phyloP scores from a whole-genome alignment of 768 basidiomycete species.

The Pleurotus djamor region DNA sequence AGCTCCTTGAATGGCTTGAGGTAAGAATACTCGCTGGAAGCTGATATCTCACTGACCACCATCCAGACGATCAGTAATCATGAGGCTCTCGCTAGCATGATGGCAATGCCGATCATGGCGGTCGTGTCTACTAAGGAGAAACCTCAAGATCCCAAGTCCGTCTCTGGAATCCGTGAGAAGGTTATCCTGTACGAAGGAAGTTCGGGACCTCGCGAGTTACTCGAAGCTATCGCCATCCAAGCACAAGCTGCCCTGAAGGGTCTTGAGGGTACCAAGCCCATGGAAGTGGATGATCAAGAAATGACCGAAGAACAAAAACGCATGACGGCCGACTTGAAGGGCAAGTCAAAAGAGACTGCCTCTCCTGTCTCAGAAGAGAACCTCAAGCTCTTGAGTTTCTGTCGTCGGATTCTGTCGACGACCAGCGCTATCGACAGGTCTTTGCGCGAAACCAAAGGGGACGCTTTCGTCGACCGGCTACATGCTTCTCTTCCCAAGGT shows the following conservation, averaged over 20 bases:
- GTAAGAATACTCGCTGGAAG: conserved; percentile 33
- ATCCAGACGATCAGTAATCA: conserved; percentile 87
- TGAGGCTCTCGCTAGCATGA: conserved; percentile 91
- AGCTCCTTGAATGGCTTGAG: conserved; percentile 91
- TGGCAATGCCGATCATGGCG: conserved; percentile 98
- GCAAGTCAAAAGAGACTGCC: conserved; percentile 59
- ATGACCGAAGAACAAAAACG: conserved; percentile 91
- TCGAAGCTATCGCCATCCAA: conserved; percentile 91
- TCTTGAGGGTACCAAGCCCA: conserved; percentile 59
- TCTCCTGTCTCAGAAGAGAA: conserved; percentile 66
- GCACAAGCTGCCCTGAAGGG: conserved; percentile 91
- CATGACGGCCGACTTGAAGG: conserved; percentile 66
- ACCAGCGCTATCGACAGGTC: conserved; percentile 86
- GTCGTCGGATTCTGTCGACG: conserved; percentile 80
- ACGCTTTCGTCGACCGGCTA: conserved; percentile 78
- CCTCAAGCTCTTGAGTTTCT: conserved; percentile 75
- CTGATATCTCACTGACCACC: conserved; percentile 3
- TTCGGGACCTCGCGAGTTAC: conserved; percentile 84
- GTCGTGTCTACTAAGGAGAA: conserved; percentile 68
- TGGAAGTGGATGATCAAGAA: conserved; percentile 50
- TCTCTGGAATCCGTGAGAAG: conserved; percentile 67
- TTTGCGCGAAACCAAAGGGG: conserved; percentile 85
- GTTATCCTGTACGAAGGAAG: conserved; percentile 89
- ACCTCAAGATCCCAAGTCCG: conserved; percentile 39
- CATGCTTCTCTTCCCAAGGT: conserved; percentile 77